Conservation (phyloP, 441 rosid species). For the Cnidoscolus chayamansa region DNA sequence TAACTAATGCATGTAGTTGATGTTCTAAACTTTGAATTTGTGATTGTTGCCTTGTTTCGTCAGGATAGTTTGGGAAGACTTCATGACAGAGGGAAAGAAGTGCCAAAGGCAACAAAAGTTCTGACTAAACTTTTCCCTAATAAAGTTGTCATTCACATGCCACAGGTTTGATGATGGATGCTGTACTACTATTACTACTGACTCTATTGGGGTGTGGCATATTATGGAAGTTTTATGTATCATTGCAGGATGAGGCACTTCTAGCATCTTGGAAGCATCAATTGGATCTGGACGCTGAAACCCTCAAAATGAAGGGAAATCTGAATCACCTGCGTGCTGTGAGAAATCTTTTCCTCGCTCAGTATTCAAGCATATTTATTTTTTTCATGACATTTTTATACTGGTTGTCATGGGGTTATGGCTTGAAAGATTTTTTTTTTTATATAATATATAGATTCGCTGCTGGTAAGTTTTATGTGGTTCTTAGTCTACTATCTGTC, state of each 20-base stretch:
- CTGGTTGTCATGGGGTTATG: background rate
- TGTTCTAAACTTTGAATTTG: conserved; percentile 24
- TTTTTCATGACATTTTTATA: background rate
- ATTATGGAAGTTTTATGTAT: conserved; percentile 17
- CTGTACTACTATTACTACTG: background rate
- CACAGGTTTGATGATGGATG: conserved; percentile 48
- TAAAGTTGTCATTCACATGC: conserved; percentile 74
- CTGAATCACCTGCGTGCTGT: conserved; percentile 55
- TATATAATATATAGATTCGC: background rate
- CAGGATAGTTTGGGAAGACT: conserved; percentile 85
- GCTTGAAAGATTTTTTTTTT: background rate
- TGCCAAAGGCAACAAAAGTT: conserved; percentile 64
- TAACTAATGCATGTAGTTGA: conserved; percentile 18
- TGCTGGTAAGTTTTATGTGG: background rate
- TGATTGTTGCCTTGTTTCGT: conserved; percentile 23
- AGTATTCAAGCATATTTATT: conserved; percentile 1
- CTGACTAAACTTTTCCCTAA: conserved; percentile 73
- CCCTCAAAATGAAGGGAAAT: conserved; percentile 77
- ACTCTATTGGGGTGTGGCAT: background rate
- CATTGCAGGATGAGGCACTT: conserved; percentile 60
- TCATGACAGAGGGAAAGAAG: conserved; percentile 75
- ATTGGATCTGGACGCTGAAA: conserved; percentile 67
- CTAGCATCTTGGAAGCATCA: conserved; percentile 69
- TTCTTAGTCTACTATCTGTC: background rate
- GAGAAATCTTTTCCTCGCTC: conserved; percentile 28